These are phyloP conservation scores for Didymella exigua DNA, from an alignment of 2,329 filamentous ascomycete genomes.

Conservation along the genomic window DNA sequence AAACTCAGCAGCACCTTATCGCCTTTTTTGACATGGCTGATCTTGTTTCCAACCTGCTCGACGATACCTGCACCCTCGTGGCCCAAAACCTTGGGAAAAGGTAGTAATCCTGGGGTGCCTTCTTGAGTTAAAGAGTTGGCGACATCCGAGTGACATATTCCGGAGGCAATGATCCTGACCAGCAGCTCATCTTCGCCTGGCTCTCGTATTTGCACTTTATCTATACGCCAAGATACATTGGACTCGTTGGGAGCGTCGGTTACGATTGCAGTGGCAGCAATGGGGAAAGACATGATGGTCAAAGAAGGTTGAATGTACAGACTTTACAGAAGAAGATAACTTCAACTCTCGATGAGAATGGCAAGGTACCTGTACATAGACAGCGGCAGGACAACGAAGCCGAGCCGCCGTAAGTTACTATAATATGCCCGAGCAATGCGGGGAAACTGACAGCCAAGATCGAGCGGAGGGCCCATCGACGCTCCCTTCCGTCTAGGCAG, in stretches of 20 bases:
- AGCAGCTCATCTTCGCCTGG: constrained; percentile 56
- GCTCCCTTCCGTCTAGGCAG: no score
- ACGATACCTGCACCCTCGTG: constrained; percentile 63
- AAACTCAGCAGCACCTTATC: constrained; percentile 58
- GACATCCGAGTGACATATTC: constrained; percentile 63
- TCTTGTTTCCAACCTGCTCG: constrained; percentile 49
- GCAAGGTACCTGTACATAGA: background rate
- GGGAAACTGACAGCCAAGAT: background rate
- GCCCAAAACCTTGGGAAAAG: constrained; percentile 57
- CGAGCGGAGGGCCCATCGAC: no score
- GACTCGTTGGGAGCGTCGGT: constrained; percentile 45
- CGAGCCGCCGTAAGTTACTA: no score
- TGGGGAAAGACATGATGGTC: constrained; percentile 13
- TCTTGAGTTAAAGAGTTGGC: constrained; percentile 52
- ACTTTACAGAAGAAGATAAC: no score
- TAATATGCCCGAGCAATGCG: background rate
- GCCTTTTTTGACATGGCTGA: constrained; percentile 51
- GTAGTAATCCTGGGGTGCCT: constrained; percentile 32
- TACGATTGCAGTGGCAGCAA: constrained; percentile 46
- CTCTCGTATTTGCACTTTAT: constrained; percentile 46
- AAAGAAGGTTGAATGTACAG: background rate
- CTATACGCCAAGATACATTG: constrained; percentile 48
- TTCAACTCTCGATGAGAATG: no score
- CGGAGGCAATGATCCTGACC: constrained; percentile 60
- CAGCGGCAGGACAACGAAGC: no score